Base-by-base conservation (phyloP, 139 green algal genomes). In the Chlamydomonas sp. region DNA sequence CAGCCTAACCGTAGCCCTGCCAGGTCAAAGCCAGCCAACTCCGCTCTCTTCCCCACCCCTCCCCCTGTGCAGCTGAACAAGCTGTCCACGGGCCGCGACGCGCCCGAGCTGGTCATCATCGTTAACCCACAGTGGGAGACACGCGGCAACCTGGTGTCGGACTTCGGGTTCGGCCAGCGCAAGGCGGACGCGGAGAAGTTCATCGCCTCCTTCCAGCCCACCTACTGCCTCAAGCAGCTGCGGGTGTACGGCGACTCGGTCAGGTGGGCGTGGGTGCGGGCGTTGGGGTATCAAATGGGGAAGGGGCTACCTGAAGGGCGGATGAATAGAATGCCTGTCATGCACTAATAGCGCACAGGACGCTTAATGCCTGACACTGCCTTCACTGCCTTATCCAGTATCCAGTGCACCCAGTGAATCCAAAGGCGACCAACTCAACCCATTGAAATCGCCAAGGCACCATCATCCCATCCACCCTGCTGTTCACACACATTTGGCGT, bases 81-180 rank as follows among this genome's bases (percentile, higher is more conserved):
- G 88, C 87, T 95, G 63, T 90, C 84, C 49, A 88, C 90, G 78
- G 75, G 91, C 6, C 84, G 87, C 3, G 82, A 89, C 18, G 74
- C 80, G 12, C 88, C 89, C 7, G 86, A 90, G 62, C 92, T 97
- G 86, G 68, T 96, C 60, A 76, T 98, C 58, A 93, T 98, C 75
- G 83, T 98, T 63, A 98, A 98, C 89, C 95, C 95, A 5, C 95
- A 98, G 83, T 98, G 94, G 94, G 90, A 90, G 72, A 90, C 81
- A 1, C 60, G n/a, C 8, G 86, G 79, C 67, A 84, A 91, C 63
- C 75, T 90, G 63, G 74, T 96, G 62, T 91, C 74, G 59, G 90
- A 95, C 78, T 94, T 96, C 85, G 93, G 91, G 77, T 87, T 87
- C 49, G 83, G 83, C 1, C n/a, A 64, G 31, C 84, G 88, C 57